Evolutionary conservation across 805 yeast genomes (phyloP).

Genomic region (Ogataea ganodermae): DNA sequence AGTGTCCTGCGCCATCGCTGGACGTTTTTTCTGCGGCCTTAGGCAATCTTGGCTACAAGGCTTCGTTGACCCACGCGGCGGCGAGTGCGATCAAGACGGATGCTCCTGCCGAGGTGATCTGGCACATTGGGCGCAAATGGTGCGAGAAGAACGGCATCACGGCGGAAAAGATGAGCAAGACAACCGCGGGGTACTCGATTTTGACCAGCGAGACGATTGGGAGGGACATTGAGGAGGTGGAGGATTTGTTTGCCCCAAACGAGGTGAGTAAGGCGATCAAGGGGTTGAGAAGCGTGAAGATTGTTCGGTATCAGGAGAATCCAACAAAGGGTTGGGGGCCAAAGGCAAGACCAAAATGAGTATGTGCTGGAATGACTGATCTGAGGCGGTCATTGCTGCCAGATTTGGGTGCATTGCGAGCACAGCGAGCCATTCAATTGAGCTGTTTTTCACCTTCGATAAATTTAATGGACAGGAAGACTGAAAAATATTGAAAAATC

Average conservation of each 20-base stretch:
- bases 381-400: too few species aligned
- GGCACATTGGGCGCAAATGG: constrained; percentile 74
- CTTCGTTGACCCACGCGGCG: constrained; percentile 86
- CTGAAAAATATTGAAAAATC: too few species aligned
- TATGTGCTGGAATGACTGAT: background rate
- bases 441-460: too few species aligned
- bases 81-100: constrained; percentile 85
- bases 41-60: constrained; percentile 79
- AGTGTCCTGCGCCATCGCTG: constrained; percentile 82
- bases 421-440: too few species aligned
- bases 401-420: too few species aligned
- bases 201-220: constrained; percentile 45
- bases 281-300: constrained; percentile 68
- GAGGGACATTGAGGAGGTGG: constrained; percentile 34
- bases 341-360: constrained; percentile 57
- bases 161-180: constrained; percentile 44
- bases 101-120: constrained; percentile 80
- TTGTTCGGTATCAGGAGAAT: constrained; percentile 87
- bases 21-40: constrained; percentile 73
- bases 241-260: constrained; percentile 62
- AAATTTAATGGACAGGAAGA: too few species aligned
- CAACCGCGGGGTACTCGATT: constrained; percentile 61
- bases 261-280: constrained; percentile 58
- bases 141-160: constrained; percentile 45
- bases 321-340: constrained; percentile 99